Evolutionary conservation across 2,329 filamentous ascomycete genomes (phyloP).

Genomic region (Penicillium olsonii): DNA sequence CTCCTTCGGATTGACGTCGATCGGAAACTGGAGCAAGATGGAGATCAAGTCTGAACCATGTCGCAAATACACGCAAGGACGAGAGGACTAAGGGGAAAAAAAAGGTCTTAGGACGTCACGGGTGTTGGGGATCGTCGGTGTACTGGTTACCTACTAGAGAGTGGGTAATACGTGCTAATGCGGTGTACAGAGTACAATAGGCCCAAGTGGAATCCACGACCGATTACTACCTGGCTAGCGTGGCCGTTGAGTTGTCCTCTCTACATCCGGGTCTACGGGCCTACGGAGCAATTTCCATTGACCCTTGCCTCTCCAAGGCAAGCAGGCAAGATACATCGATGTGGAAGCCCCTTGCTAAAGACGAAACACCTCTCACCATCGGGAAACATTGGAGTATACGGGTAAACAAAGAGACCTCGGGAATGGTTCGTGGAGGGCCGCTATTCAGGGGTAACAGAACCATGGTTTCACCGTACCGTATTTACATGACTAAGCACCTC

Average conservation of each 20-base stretch:
- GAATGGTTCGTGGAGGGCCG: constrained; percentile 10
- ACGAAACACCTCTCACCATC: too few relatives aligned
- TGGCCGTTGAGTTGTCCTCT: constrained; percentile 1
- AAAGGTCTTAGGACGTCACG: constrained; percentile 20
- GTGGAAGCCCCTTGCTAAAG: neutral
- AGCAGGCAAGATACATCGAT: neutral
- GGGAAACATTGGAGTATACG: too few relatives aligned
- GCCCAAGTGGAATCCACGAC: constrained; percentile 2
- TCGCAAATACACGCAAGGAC: constrained; percentile 1
- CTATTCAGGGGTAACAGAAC: constrained; percentile 24
- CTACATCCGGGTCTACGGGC: neutral
- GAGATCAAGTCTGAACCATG: constrained; percentile 7
- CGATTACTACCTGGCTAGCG: constrained; percentile 2
- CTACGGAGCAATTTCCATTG: neutral
- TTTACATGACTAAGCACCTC: constrained; percentile 10
- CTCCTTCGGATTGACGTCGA: constrained; percentile 11
- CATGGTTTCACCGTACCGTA: constrained; percentile 12
- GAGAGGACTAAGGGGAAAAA: constrained; percentile 16
- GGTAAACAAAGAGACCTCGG: constrained; percentile 19
- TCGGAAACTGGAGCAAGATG: constrained; percentile 15
- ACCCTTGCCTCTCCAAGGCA: neutral
- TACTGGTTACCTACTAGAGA: constrained; percentile 11
- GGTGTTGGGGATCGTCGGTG: constrained; percentile 10
- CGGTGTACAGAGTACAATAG: constrained; percentile 18
- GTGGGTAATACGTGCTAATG: constrained; percentile 3